Evolutionary conservation across 1,284 basidiomycete species (phyloP), one percentile per base, ranked within the genome.

Genomic region (Boletus semigastroideus): DNA sequence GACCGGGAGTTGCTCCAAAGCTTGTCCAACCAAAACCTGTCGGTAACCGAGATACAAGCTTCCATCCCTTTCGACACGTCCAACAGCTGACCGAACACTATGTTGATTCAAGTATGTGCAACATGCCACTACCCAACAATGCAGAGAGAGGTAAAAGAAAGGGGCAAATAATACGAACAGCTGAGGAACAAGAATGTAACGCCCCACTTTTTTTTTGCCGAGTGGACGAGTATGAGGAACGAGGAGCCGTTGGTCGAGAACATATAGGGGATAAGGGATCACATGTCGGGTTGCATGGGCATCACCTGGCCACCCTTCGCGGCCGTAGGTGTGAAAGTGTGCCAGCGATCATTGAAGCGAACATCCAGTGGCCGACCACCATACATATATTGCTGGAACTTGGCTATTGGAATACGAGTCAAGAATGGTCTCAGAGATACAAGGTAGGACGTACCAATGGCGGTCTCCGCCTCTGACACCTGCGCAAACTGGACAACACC

Each of bases 401-500:
- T 94, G 49, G 91, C 90, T 89, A 52, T 19, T 38, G 46, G n/a
- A 47, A 31, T 6, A 52, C 14, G 25, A 16, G 13, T 36, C 33
- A 57, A 39, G 4, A 14, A 13, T 45, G 11, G 13, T 49, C 40
- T 20, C 9, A n/a, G 12, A 16, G 51, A 9, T 14, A 5, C 33
- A 10, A 39, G 19, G 8, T 12, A 27, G 36, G 17, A 69, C 82
- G 10, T 54, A 89, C 87, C 87, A 49, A 97, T 95, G 2, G 96
- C 95, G 28, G 91, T 94, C 73, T 96, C 91, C 5, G 95, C 95
- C 68, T 98, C 94, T 12, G 78, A 71, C 25, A 90, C 82, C 58
- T 90, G 87, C n/a, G 84, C 82, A 65, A 99, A 98, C 70, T 98
- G 93, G 11, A 98, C 95, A 42, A 98, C 89, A 62, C 96, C 96